Conservation (phyloP, 768 basidiomycete species). For the Lactarius psammicola region DNA sequence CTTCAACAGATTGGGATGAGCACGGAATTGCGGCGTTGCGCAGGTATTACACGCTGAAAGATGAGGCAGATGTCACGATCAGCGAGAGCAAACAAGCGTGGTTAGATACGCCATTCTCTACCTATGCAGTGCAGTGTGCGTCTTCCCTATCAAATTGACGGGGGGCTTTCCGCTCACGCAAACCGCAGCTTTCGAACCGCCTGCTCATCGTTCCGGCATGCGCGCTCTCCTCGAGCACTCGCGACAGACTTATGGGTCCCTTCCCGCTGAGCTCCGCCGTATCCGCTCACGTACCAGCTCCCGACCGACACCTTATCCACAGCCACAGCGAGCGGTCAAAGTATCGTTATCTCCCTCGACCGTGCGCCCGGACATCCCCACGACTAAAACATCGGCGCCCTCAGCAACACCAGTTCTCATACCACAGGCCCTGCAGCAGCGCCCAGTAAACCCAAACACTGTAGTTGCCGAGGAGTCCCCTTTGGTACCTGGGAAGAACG, state of each 20-base stretch:
- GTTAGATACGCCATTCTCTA: slow-evolving; percentile 70
- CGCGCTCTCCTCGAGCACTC: slow-evolving; percentile 72
- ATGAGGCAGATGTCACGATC: slow-evolving; percentile 66
- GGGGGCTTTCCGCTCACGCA: slow-evolving; percentile 13
- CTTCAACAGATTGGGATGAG: slow-evolving; percentile 62
- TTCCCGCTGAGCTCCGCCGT: slow-evolving; percentile 68
- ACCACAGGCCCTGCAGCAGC: slow-evolving; percentile 19
- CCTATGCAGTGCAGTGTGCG: slow-evolving; percentile 73
- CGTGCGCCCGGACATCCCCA: slow-evolving; percentile 32
- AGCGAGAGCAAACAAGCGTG: slow-evolving; percentile 63
- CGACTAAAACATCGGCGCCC: slow-evolving; percentile 21
- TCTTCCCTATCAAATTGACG: slow-evolving; percentile 20
- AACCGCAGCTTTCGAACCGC: slow-evolving; percentile 60
- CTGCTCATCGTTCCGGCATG: slow-evolving; percentile 62
- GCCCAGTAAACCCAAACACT: slow-evolving; percentile 17
- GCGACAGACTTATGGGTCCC: slow-evolving; percentile 64
- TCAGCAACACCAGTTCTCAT: slow-evolving; percentile 40
- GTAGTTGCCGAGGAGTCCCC: slow-evolving; percentile 38
- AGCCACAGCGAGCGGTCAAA: slow-evolving; percentile 45
- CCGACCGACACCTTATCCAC: slow-evolving; percentile 70
- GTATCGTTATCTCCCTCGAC: slow-evolving; percentile 47
- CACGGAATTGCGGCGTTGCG: slow-evolving; percentile 61
- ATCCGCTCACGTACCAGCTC: slow-evolving; percentile 69
- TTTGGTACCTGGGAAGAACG: slow-evolving; percentile 36
- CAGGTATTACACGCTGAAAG: slow-evolving; percentile 64